These are phyloP conservation scores for Calonectria henricotiae DNA, from an alignment of 2,329 filamentous ascomycete species.

Conservation along the genomic window DNA sequence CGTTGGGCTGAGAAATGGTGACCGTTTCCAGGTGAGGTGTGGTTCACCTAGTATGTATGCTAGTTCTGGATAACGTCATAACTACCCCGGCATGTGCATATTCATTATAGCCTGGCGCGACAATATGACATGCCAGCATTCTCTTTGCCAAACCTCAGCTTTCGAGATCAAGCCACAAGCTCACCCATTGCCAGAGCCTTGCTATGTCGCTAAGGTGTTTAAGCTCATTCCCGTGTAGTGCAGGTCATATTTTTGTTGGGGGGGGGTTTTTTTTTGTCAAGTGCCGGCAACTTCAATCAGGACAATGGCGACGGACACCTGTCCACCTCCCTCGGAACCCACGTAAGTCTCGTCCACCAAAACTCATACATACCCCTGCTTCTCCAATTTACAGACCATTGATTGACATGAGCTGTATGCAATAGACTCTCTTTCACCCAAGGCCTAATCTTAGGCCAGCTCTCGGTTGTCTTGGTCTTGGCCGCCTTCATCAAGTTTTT, in stretches of 20 bases:
- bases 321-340: slow-evolving; percentile 63
- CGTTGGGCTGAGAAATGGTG: slow-evolving; percentile 12
- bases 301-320: slow-evolving; percentile 62
- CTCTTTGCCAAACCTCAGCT: slow-evolving; percentile 7
- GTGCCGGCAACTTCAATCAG: slow-evolving; percentile 9
- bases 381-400: slow-evolving; percentile 28
- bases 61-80: slow-evolving; percentile 45
- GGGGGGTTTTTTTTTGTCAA: not conserved
- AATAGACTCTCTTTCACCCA: slow-evolving; percentile 90
- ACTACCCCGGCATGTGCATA: slow-evolving; percentile 49
- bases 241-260: not conserved
- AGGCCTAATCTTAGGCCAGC: slow-evolving; percentile 92
- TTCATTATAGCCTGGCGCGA: slow-evolving; percentile 1
- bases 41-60: slow-evolving; percentile 42
- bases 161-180: slow-evolving; percentile 9
- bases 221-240: not conserved
- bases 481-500: slow-evolving; percentile 99
- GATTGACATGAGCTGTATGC: slow-evolving; percentile 20
- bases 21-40: slow-evolving; percentile 11
- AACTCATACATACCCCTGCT: slow-evolving; percentile 24
- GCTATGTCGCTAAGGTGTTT: slow-evolving; percentile 25
- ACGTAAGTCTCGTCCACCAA: slow-evolving; percentile 60
- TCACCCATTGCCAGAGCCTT: slow-evolving; percentile 4
- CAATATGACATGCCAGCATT: slow-evolving; percentile 19
- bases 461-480: slow-evolving; percentile 91